These are phyloP conservation scores for Exobasidium rhododendri DNA, from an alignment of 1,284 basidiomycete genomes.

Conservation along the genomic window DNA sequence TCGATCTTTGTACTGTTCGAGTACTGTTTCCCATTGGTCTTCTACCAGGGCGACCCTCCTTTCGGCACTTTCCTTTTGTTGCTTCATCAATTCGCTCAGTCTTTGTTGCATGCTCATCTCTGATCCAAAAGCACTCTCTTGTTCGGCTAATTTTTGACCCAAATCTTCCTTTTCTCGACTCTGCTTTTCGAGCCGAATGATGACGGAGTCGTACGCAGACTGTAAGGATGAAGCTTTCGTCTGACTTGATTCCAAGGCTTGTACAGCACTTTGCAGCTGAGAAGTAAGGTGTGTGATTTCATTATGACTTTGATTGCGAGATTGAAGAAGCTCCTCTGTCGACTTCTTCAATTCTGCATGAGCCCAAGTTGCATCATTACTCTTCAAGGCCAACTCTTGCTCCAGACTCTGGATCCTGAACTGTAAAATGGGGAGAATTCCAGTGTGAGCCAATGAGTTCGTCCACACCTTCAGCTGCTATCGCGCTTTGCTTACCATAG, in stretches of 20 bases:
- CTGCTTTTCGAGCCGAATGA: conserved; percentile 68
- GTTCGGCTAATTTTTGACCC: conserved; percentile 64
- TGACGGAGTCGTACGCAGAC: conserved; percentile 65
- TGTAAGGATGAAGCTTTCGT: conserved; percentile 69
- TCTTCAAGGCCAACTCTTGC: conserved; percentile 72
- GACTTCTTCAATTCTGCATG: conserved; percentile 40
- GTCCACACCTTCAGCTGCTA: too few species aligned
- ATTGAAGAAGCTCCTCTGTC: conserved; percentile 30
- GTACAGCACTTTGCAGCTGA: conserved; percentile 66
- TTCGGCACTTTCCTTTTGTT: conserved; percentile 73
- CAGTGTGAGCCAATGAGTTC: background rate
- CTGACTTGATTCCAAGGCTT: conserved; percentile 65
- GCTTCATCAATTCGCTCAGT: conserved; percentile 74
- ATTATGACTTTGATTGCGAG: conserved; percentile 27
- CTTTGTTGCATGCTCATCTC: conserved; percentile 71
- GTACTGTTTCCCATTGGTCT: conserved; percentile 69
- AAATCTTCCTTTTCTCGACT: conserved; percentile 51
- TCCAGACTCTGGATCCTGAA: conserved; percentile 74
- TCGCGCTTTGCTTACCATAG: conserved; percentile 35
- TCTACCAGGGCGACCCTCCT: conserved; percentile 74
- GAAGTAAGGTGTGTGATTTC: conserved; percentile 65
- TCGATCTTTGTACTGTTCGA: conserved; percentile 66
- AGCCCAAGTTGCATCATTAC: conserved; percentile 67
- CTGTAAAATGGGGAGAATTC: conserved; percentile 59
- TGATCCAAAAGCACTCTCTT: conserved; percentile 71